These are phyloP conservation scores for Xylaria sp. DNA, from an alignment of 2,329 filamentous ascomycete species.

Conservation along the genomic window DNA sequence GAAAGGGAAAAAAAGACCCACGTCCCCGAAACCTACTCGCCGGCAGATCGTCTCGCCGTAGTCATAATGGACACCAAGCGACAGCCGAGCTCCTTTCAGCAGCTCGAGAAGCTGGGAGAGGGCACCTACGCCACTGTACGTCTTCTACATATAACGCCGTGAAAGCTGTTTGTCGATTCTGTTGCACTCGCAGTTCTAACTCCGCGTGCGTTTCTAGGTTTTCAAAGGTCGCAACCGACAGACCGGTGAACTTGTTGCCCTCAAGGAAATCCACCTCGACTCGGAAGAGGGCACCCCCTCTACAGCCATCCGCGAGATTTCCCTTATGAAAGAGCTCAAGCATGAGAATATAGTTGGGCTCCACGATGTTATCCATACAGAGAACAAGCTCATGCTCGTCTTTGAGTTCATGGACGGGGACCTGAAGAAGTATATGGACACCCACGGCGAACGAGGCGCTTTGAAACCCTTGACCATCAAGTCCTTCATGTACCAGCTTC, in stretches of 20 bases:
- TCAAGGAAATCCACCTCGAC: slow-evolving; percentile 99
- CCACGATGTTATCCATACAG: slow-evolving; percentile 98
- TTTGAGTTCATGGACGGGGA: slow-evolving; percentile 99
- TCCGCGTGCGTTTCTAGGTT: slow-evolving; percentile 66
- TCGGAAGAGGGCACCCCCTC: slow-evolving; percentile 98
- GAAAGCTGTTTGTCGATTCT: slow-evolving; percentile 40
- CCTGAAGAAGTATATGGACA: slow-evolving; percentile 99
- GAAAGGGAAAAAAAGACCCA: not conserved
- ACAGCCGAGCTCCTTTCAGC: slow-evolving; percentile 97
- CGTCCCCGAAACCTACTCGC: not conserved
- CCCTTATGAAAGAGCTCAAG: slow-evolving; percentile 98
- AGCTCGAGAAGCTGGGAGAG: slow-evolving; percentile 98
- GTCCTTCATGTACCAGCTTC: slow-evolving; percentile 98
- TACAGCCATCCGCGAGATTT: slow-evolving; percentile 98
- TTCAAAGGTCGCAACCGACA: slow-evolving; percentile 99
- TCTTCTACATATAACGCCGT: slow-evolving; percentile 32
- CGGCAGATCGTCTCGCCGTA: not conserved
- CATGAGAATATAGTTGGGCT: slow-evolving; percentile 98
- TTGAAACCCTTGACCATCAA: slow-evolving; percentile 93
- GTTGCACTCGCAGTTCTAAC: slow-evolving; percentile 18
- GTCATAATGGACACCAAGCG: slow-evolving; percentile 85
- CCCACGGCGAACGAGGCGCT: slow-evolving; percentile 86
- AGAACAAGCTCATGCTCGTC: slow-evolving; percentile 99
- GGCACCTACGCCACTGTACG: slow-evolving; percentile 97
- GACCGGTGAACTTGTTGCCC: slow-evolving; percentile 93